Evolutionary conservation across 2,329 filamentous ascomycete species (phyloP).

Genomic region (Aspergillus intermedius): DNA sequence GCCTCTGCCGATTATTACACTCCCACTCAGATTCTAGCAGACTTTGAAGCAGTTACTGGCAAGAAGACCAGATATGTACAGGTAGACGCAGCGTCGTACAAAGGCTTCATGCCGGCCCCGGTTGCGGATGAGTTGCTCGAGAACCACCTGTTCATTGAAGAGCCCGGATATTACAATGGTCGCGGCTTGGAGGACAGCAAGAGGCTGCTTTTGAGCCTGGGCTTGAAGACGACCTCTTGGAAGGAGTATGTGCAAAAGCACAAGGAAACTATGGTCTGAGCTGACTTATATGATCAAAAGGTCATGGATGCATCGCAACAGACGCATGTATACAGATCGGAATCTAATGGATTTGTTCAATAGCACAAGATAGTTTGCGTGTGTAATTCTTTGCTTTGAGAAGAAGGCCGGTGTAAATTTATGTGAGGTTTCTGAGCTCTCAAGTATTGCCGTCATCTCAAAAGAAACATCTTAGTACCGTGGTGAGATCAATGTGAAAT

Average conservation of each 20-base stretch:
- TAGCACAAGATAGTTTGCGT: no score
- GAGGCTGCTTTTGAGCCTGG: neutral
- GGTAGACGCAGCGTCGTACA: constrained; percentile 20
- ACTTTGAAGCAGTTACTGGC: constrained; percentile 36
- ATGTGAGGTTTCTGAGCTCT: no score
- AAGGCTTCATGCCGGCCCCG: constrained; percentile 16
- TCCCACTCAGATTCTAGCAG: constrained; percentile 33
- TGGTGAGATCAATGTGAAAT: no score
- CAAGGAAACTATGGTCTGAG: neutral
- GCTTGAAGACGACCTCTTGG: constrained; percentile 3
- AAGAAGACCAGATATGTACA: constrained; percentile 24
- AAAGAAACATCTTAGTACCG: no score
- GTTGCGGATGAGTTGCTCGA: constrained; percentile 45
- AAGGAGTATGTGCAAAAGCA: constrained; percentile 7
- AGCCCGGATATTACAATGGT: constrained; percentile 45
- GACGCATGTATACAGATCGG: no score
- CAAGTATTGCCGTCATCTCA: no score
- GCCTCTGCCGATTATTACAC: constrained; percentile 39
- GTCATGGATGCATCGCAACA: no score
- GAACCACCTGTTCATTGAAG: constrained; percentile 48
- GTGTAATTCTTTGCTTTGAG: no score
- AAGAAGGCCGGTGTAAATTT: no score
- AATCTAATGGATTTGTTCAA: no score
- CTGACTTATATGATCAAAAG: no score
- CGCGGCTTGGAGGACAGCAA: neutral